Evolutionary conservation across 768 basidiomycete genomes (phyloP).

Genomic region (Rhizopogon rudus): DNA sequence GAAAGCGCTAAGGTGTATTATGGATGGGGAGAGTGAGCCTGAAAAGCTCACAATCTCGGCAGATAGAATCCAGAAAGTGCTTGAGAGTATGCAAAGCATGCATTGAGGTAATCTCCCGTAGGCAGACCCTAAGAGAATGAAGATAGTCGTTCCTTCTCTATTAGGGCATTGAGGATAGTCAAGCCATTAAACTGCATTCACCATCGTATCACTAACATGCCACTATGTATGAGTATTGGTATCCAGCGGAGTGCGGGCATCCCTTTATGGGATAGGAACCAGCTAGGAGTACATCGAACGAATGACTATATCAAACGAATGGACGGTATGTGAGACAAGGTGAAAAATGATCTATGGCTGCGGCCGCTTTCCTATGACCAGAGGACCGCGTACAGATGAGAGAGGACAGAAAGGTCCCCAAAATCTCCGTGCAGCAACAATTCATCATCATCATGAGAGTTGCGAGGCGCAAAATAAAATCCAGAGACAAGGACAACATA

Average conservation of each 20-base stretch:
- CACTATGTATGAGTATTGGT: slow-evolving; percentile 14
- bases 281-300: neutral
- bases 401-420: neutral
- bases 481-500: slow-evolving; percentile 90
- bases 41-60: slow-evolving; percentile 48
- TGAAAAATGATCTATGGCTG: neutral
- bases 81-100: slow-evolving; percentile 51
- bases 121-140: too few relatives aligned
- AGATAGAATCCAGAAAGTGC: slow-evolving; percentile 29
- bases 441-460: slow-evolving; percentile 16
- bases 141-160: too few relatives aligned
- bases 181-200: neutral
- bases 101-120: too few relatives aligned
- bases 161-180: slow-evolving; percentile 39
- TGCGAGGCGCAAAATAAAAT: slow-evolving; percentile 82
- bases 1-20: slow-evolving; percentile 43
- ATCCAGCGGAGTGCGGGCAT: neutral
- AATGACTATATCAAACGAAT: neutral
- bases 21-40: slow-evolving; percentile 52
- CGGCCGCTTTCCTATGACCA: neutral
- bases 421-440: slow-evolving; percentile 5
- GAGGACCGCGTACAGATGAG: slow-evolving; percentile 2
- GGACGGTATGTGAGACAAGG: slow-evolving; percentile 8
- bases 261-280: neutral
- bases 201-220: slow-evolving; percentile 8